Conservation (phyloP, 164 flowering plant genomes). For the Warburgia ugandensis region DNA sequence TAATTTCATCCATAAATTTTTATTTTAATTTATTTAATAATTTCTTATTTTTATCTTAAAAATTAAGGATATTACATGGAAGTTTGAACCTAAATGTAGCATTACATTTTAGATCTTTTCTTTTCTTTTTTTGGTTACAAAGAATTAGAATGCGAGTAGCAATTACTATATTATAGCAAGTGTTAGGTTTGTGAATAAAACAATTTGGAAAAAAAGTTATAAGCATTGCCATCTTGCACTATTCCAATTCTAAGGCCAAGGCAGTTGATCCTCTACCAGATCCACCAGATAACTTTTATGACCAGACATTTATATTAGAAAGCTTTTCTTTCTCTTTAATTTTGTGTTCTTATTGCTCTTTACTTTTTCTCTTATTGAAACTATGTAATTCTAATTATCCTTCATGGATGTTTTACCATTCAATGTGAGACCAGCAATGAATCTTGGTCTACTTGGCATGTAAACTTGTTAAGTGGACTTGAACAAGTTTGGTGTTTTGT, state of each 20-base stretch:
- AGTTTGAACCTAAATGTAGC: too few species aligned
- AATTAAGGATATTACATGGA: too few species aligned
- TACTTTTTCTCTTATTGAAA: neutral
- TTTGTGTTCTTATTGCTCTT: neutral
- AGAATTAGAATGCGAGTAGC: conserved; percentile 67
- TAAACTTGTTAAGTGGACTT: neutral
- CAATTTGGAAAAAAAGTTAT: conserved; percentile 60
- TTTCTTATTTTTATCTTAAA: too few species aligned
- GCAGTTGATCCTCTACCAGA: conserved; percentile 68
- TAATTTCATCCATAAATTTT: too few species aligned
- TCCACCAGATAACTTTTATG: conserved; percentile 46
- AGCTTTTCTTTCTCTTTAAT: neutral
- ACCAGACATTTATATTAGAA: conserved; percentile 22
- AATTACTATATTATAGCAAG: conserved; percentile 80
- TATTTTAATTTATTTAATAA: too few species aligned
- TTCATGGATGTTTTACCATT: too few species aligned
- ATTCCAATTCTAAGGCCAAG: conserved; percentile 61
- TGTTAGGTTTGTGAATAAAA: conserved; percentile 63
- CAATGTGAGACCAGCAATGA: too few species aligned
- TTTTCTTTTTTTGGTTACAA: conserved; percentile 59
- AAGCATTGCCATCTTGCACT: conserved; percentile 70
- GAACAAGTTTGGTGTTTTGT: too few species aligned
- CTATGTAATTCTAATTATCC: too few species aligned
- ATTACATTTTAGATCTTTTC: too few species aligned
- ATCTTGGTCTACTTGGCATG: neutral